Percentiles rank a stretch among this genome's conserved stretches.
phyloP scores from a whole-genome alignment of 805 yeast species.

The Myxozyma mucilagina region DNA sequence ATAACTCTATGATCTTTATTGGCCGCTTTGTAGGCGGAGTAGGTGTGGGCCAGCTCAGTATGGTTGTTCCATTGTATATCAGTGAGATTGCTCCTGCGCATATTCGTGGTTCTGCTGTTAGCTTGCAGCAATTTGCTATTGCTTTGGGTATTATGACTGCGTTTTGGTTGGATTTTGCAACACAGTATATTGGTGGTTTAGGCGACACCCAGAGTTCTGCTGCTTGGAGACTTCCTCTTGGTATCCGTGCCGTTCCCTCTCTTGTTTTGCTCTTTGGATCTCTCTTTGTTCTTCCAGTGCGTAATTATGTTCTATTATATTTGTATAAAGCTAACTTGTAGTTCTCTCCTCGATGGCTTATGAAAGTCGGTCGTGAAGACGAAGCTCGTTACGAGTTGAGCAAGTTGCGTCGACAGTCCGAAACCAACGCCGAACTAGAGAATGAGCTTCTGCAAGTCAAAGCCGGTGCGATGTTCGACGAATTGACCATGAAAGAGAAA shows the following conservation, averaged over 20 bases:
- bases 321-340: neutral
- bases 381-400: slow-evolving; percentile 34
- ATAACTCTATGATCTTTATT: slow-evolving; percentile 41
- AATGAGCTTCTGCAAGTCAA: slow-evolving; percentile 35
- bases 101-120: slow-evolving; percentile 35
- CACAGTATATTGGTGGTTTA: slow-evolving; percentile 47
- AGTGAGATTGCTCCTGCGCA: slow-evolving; percentile 36
- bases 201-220: slow-evolving; percentile 34
- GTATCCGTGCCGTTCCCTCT: slow-evolving; percentile 54
- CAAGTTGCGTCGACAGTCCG: slow-evolving; percentile 32
- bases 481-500: slow-evolving; percentile 25
- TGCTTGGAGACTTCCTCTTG: slow-evolving; percentile 50
- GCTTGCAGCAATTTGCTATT: slow-evolving; percentile 37
- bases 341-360: slow-evolving; percentile 49
- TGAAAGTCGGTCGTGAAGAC: slow-evolving; percentile 35
- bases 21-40: slow-evolving; percentile 57
- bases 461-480: slow-evolving; percentile 36
- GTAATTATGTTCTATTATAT: neutral
- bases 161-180: slow-evolving; percentile 45
- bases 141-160: slow-evolving; percentile 40
- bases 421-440: slow-evolving; percentile 22
- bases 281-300: slow-evolving; percentile 44
- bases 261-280: slow-evolving; percentile 45
- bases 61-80: slow-evolving; percentile 47
- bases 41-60: slow-evolving; percentile 55